phyloP scores from a whole-genome alignment of 2,329 filamentous ascomycete species.

The Pezicula neosporulosa region DNA sequence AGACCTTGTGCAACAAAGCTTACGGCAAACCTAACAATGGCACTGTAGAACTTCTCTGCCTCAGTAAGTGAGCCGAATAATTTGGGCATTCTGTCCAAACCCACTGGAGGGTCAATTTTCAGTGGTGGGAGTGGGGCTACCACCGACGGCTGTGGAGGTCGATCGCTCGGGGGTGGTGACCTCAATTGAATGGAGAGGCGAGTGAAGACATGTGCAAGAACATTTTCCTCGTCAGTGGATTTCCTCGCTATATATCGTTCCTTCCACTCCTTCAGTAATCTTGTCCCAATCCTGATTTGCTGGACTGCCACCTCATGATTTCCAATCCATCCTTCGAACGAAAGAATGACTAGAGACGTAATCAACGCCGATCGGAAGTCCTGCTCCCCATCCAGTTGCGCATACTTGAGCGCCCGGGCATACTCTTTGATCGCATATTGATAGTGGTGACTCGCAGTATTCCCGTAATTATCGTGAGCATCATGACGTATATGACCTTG shows the following conservation, averaged over 20 bases:
- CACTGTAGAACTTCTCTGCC: slow-evolving; percentile 1
- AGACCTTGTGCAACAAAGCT: slow-evolving; percentile 4
- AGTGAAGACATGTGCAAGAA: slow-evolving; percentile 6
- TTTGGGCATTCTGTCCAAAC: slow-evolving; percentile 2
- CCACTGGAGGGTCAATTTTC: slow-evolving; percentile 2
- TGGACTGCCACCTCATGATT: slow-evolving; percentile 56
- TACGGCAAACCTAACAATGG: slow-evolving; percentile 6
- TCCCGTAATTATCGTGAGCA: slow-evolving; percentile 25
- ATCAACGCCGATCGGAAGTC: slow-evolving; percentile 50
- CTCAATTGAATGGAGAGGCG: slow-evolving; percentile 7
- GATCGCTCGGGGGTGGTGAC: neutral
- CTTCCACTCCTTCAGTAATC: slow-evolving; percentile 9
- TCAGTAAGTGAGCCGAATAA: slow-evolving; percentile 4
- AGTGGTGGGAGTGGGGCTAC: slow-evolving; percentile 1
- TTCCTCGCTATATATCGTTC: neutral
- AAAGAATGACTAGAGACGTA: slow-evolving; percentile 59
- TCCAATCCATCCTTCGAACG: slow-evolving; percentile 62
- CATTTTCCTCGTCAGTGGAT: slow-evolving; percentile 3
- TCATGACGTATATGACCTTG: slow-evolving; percentile 32
- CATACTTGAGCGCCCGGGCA: slow-evolving; percentile 47
- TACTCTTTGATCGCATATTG: slow-evolving; percentile 56
- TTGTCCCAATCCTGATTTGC: slow-evolving; percentile 51
- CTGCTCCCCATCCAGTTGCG: slow-evolving; percentile 35
- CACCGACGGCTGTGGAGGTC: neutral
- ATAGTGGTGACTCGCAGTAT: slow-evolving; percentile 44